A percentile compares a stretch with the other conserved stretches of the same genome.
Conservation (phyloP, 176 grass and related monocot genomes). For the Leersia perrieri region DNA sequence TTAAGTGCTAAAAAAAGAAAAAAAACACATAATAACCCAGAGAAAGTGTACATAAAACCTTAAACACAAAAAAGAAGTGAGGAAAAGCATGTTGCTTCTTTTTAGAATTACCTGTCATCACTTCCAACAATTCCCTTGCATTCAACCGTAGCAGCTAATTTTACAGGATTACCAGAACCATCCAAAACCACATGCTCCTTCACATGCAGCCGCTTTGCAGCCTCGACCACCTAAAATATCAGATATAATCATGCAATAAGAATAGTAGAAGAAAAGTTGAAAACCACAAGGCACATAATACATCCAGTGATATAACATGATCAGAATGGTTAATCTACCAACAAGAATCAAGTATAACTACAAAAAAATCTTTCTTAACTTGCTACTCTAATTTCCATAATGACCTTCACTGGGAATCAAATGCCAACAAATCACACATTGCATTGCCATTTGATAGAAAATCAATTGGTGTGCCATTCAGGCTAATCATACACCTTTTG, state of each 20-base stretch:
- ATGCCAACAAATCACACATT: not conserved
- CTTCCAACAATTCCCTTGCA: constrained; percentile 98
- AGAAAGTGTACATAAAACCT: too few relatives aligned
- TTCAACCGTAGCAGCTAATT: constrained; percentile 96
- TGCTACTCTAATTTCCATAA: not conserved
- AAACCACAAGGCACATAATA: not conserved
- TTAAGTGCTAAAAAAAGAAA: too few relatives aligned
- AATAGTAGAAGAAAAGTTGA: not conserved
- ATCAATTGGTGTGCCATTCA: not conserved
- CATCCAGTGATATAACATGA: not conserved
- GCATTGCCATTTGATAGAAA: not conserved
- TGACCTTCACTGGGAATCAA: constrained; percentile 7
- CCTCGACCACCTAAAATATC: constrained; percentile 77
- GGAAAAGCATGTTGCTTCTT: not conserved
- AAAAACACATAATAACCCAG: too few relatives aligned
- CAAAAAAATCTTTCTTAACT: not conserved
- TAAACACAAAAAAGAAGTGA: too few relatives aligned
- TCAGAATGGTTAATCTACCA: not conserved
- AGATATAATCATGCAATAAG: not conserved
- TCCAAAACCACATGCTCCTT: constrained; percentile 93
- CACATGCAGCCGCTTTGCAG: constrained; percentile 82
- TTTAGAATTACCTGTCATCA: constrained; percentile 80
- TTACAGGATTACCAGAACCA: constrained; percentile 88
- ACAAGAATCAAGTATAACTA: not conserved
- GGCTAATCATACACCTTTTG: not conserved